Base-by-base conservation (phyloP, 257 asterid genomes). In the Ligustrum vulgare region DNA sequence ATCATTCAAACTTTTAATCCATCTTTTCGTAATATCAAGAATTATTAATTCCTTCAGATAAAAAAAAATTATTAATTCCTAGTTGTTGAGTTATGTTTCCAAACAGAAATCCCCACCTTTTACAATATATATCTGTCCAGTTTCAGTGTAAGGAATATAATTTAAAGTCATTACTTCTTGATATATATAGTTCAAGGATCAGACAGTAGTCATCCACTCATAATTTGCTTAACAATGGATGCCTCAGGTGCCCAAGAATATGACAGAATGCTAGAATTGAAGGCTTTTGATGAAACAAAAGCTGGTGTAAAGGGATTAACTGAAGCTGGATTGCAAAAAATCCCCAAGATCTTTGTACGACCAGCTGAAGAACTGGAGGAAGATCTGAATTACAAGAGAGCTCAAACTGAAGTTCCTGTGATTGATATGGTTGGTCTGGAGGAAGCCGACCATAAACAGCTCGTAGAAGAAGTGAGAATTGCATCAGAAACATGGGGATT, bases 241-340 rank as follows among this genome's bases (percentile, higher is more conserved):
- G n/a, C 23, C 35, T 65, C 72, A 72, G 28, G 7, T 66, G 64
- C 54, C 62, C 74, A 66, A 31, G 51, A 72, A 66, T 7, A 23
- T 3, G 80, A 78, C 10, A 79, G 90, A 72, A 73, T 32, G 11
- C 74, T 60, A 77, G 76, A 80, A 81, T 80, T 82, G 5, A 72
- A 72, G 43, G 88, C 79, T 31, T 88, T 88, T 43, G 93, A 88
- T 10, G 84, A 76, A 45, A 88, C 88, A 22, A 1, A 70, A 73
- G 82, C 84, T 15, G 91, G 91, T 5, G 93, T 86, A 22, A 88
- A 88, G 67, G 93, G 93, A 0, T 68, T 88, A 2, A 4, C 28
- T 7, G 93, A 86, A 68, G 79, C 88, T 11, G 93, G 89, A 15
- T 5, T 80, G 13, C 47, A 13, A 13, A 84, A 81, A 36, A 15